Percentiles rank a stretch among this genome's conserved stretches.
These are phyloP conservation scores for Dianthus caryophyllus DNA, from an alignment of 148 eudicot genomes.

Conservation along the genomic window DNA sequence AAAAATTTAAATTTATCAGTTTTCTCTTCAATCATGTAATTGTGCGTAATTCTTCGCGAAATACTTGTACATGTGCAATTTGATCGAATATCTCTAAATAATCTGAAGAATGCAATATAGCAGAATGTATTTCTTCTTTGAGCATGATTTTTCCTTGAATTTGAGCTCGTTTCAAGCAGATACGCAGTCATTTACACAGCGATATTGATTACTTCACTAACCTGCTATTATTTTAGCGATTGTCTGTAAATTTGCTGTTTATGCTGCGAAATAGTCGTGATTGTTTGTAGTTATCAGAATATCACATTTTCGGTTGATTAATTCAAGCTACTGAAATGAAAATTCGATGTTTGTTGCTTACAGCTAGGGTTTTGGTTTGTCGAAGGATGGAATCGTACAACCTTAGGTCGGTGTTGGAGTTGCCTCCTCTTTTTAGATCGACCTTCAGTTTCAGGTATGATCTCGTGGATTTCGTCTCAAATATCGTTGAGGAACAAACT, in stretches of 20 bases:
- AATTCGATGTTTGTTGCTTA: conserved; percentile 9
- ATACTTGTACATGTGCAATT: too few species aligned
- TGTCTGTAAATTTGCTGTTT: not conserved
- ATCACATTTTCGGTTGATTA: conserved; percentile 4
- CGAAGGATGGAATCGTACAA: conserved; percentile 28
- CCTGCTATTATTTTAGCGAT: not conserved
- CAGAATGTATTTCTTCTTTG: too few species aligned
- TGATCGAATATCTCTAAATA: not conserved
- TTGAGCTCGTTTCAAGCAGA: not conserved
- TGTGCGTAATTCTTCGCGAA: not conserved
- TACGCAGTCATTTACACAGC: not conserved
- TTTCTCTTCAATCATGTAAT: too few species aligned
- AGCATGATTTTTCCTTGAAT: too few species aligned
- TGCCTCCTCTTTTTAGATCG: conserved; percentile 31
- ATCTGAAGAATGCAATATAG: conserved; percentile 2
- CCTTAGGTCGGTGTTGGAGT: conserved; percentile 30
- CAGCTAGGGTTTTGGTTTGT: conserved; percentile 15
- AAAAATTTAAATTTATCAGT: too few species aligned
- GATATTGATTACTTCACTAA: not conserved
- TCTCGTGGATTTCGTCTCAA: not conserved
- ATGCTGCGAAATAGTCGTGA: not conserved
- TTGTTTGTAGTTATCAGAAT: not conserved
- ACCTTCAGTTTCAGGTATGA: conserved; percentile 69
- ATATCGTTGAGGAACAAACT: not conserved
- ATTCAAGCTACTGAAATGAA: not conserved